A percentile compares a stretch with the other conserved stretches of the same genome.
Conservation (phyloP, 148 eudicot genomes). For the Fagopyrum esculentum region DNA sequence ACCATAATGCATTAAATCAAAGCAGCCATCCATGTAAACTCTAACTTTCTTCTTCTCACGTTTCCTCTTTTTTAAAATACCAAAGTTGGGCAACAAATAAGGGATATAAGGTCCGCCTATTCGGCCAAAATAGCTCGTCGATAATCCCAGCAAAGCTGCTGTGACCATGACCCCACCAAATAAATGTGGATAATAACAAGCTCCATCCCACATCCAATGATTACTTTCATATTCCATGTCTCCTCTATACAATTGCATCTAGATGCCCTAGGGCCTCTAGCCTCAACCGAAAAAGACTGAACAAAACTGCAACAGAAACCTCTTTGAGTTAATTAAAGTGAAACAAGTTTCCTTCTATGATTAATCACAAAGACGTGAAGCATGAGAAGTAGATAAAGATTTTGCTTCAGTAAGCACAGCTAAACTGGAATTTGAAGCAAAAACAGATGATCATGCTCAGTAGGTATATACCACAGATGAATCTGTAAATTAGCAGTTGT, state of each 20-base stretch:
- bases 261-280: constrained; percentile 36
- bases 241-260: constrained; percentile 14
- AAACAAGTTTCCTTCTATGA: background rate
- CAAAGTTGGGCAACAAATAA: constrained; percentile 50
- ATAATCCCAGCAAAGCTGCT: constrained; percentile 75
- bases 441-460: background rate
- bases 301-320: constrained; percentile 24
- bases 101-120: constrained; percentile 64
- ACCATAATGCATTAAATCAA: constrained; percentile 97
- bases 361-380: background rate
- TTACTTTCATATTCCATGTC: constrained; percentile 65
- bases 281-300: constrained; percentile 32
- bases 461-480: background rate
- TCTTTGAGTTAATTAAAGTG: background rate
- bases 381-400: background rate
- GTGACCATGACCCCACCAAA: constrained; percentile 87
- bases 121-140: constrained; percentile 73
- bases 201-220: constrained; percentile 68
- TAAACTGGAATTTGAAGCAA: background rate
- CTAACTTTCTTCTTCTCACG: constrained; percentile 52
- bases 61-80: constrained; percentile 52
- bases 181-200: constrained; percentile 65
- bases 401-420: background rate
- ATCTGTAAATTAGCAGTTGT: background rate
- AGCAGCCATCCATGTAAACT: constrained; percentile 98